phyloP scores from a whole-genome alignment of 2,329 filamentous ascomycete species.

The Blumeriella jaapii region DNA sequence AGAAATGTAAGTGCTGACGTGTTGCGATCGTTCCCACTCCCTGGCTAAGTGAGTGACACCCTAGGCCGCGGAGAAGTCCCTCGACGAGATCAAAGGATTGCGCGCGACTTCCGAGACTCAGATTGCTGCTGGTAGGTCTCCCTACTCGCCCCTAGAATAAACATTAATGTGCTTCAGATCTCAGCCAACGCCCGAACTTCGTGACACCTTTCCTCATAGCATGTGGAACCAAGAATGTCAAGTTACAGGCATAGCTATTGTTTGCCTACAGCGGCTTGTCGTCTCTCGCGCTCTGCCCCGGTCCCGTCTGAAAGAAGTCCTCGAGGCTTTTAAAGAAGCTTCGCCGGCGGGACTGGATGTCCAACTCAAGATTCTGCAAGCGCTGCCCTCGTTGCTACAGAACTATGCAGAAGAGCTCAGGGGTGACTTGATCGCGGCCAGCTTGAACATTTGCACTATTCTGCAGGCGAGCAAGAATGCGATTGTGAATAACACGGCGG shows the following conservation, averaged over 20 bases:
- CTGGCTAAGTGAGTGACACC: constrained; percentile 16
- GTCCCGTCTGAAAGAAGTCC: constrained; percentile 69
- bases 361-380: constrained; percentile 91
- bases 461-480: constrained; percentile 85
- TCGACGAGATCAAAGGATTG: constrained; percentile 75
- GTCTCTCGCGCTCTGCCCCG: constrained; percentile 70
- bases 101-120: constrained; percentile 60
- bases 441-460: constrained; percentile 83
- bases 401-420: constrained; percentile 78
- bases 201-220: constrained; percentile 90
- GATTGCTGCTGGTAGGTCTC: constrained; percentile 28
- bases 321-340: constrained; percentile 80
- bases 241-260: constrained; percentile 81
- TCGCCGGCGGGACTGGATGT: constrained; percentile 74
- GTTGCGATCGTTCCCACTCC: constrained; percentile 2
- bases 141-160: background rate
- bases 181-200: constrained; percentile 71
- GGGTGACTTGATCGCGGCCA: constrained; percentile 68
- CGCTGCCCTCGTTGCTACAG: constrained; percentile 76
- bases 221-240: constrained; percentile 80
- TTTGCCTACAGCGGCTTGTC: constrained; percentile 81
- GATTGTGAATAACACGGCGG: constrained; percentile 89
- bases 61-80: constrained; percentile 83
- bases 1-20: constrained; percentile 52
- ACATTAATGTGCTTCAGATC: constrained; percentile 42